Evolutionary conservation across 768 basidiomycete genomes (phyloP), one percentile per base, ranked within the genome.

Genomic region (Terana coerulea): DNA sequence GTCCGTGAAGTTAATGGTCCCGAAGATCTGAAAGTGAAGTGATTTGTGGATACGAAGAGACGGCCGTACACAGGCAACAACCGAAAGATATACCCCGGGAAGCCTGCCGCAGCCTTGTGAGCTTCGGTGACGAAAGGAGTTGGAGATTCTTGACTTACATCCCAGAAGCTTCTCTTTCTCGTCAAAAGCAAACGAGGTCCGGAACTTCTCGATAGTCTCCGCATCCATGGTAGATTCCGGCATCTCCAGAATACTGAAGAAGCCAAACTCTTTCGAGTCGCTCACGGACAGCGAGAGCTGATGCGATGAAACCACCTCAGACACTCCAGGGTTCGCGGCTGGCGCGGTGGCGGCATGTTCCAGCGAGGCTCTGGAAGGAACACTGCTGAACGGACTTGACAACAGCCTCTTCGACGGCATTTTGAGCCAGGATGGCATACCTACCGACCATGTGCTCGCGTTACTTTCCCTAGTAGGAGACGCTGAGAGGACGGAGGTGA

Each of bases 1-100:
- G 93, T 98, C 64, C 86, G 88, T 37, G 79, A 74, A 47, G 88
- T 80, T 43, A 95, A 65, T 26, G 88, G 80, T 4, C 91, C 83
- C 36, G 81, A 88, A 4, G 95, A 93, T 63, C 91, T 90, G 80
- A 98, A 99, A 70, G 93, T 97, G 67, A 98, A 88, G 66, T 82
- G 87, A 67, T 90, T 92, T 10, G 81, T 84, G n/a, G 95, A 95
- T 54, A 98, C 79, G 63, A 88, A 98, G 25, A 98, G 77, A 46
- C 86, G 79, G 6, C 95, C 95, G 53, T 77, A 88, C 11, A 95
- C 78, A 0, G 97, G 95, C n/a, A 99, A 67, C 22, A 95, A 75
- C 50, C 95, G 79, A 69, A 84, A 92, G 36, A 98, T 75, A 66
- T 91, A 97, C 9, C 93, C 93, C 35, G 91, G 82, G 64, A 95